Percentiles rank a stretch among this genome's conserved stretches.
Evolutionary conservation across 1,284 basidiomycete genomes (phyloP).

Genomic region (Fomitopsis betulina): DNA sequence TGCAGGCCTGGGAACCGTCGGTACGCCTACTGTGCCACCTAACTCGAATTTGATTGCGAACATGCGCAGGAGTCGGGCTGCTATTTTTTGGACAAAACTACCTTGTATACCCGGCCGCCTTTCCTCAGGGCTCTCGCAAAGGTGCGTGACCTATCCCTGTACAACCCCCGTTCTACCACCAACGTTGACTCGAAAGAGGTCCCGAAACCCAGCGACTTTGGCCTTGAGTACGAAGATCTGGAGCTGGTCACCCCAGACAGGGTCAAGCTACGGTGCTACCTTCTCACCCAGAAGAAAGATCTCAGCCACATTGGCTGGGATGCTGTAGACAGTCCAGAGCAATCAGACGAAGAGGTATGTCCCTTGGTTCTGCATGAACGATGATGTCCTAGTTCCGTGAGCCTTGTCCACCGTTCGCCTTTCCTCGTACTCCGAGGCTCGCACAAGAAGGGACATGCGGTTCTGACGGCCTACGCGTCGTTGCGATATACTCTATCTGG

Average conservation of each 20-base stretch:
- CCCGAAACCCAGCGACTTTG: constrained; percentile 62
- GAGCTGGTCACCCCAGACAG: constrained; percentile 61
- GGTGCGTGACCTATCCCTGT: constrained; percentile 36
- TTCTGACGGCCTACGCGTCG: too few relatives aligned
- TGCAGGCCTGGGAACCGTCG: constrained; percentile 61
- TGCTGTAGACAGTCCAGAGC: constrained; percentile 7
- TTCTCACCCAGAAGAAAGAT: constrained; percentile 46
- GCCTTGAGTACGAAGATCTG: constrained; percentile 71
- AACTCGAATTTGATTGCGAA: not conserved
- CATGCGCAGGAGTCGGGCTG: constrained; percentile 56
- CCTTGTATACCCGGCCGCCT: constrained; percentile 87
- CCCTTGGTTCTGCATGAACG: not conserved
- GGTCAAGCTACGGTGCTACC: constrained; percentile 55
- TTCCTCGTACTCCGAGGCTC: too few relatives aligned
- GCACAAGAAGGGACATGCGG: too few relatives aligned
- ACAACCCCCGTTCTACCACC: not conserved
- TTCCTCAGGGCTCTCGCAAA: constrained; percentile 78
- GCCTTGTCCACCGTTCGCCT: too few relatives aligned
- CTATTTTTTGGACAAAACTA: constrained; percentile 84
- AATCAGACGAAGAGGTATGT: constrained; percentile 21
- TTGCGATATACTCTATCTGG: too few relatives aligned
- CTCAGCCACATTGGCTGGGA: constrained; percentile 19
- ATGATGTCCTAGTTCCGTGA: not conserved
- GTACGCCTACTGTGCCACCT: constrained; percentile 32
- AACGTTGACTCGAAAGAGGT: constrained; percentile 49